phyloP scores from a whole-genome alignment of 1,139 yeast species.

The Spencermartinsiella ligniputridi region DNA sequence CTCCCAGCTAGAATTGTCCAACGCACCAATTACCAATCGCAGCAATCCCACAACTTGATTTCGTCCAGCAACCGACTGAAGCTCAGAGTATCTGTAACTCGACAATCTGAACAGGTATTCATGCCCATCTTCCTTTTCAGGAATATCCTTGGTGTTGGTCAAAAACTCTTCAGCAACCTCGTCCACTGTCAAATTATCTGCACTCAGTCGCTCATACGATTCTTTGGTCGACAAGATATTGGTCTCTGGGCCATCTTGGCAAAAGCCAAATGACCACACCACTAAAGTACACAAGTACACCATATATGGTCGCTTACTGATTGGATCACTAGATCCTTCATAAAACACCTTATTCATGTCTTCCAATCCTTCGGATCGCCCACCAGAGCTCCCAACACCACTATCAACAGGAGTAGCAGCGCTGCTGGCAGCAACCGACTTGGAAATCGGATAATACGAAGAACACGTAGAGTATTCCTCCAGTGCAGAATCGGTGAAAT shows the following conservation, averaged over 20 bases:
- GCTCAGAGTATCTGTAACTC: constrained; percentile 19
- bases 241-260: constrained; percentile 53
- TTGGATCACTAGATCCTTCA: constrained; percentile 50
- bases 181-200: constrained; percentile 11
- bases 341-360: constrained; percentile 32
- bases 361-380: constrained; percentile 11
- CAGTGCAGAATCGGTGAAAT: constrained; percentile 8
- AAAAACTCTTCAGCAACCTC: constrained; percentile 13
- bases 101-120: constrained; percentile 24
- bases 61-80: constrained; percentile 20
- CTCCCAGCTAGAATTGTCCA: constrained; percentile 29
- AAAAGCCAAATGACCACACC: constrained; percentile 55
- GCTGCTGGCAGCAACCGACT: constrained; percentile 16
- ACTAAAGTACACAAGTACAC: constrained; percentile 50
- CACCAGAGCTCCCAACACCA: constrained; percentile 6
- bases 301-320: constrained; percentile 53
- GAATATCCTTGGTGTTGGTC: constrained; percentile 12
- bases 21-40: constrained; percentile 27
- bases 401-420: constrained; percentile 15
- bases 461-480: constrained; percentile 15
- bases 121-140: constrained; percentile 24
- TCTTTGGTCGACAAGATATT: constrained; percentile 22
- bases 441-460: constrained; percentile 16
- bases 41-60: constrained; percentile 33
- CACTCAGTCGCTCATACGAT: constrained; percentile 5